A percentile compares a stretch with the other conserved stretches of the same genome.
Conservation (phyloP, 305 asterid genomes). For the Galium porrigens region DNA sequence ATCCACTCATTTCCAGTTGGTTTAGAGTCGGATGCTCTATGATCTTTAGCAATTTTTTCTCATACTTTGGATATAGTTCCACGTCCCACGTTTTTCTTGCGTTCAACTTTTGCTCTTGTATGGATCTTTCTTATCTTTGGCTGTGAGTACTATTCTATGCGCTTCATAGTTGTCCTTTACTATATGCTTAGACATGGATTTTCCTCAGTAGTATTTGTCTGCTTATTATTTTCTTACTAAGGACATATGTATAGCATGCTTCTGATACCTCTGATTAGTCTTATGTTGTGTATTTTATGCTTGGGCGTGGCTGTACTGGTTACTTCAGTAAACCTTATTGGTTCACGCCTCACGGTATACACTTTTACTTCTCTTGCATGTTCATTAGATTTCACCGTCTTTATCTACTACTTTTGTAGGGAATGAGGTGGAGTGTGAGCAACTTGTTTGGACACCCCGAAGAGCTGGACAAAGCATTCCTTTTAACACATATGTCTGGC, state of each 20-base stretch:
- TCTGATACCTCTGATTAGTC: neutral
- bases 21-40: neutral
- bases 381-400: neutral
- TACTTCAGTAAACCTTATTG: neutral
- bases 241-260: neutral
- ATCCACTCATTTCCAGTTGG: neutral
- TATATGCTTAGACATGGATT: too few relatives aligned
- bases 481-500: conserved; percentile 82
- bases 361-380: neutral
- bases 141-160: neutral
- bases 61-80: neutral
- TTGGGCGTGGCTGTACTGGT: neutral
- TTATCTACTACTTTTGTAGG: conserved; percentile 34
- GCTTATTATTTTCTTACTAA: too few relatives aligned
- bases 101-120: neutral
- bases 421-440: conserved; percentile 98
- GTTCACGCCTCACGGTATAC: neutral
- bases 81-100: neutral
- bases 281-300: neutral
- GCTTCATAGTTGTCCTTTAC: neutral
- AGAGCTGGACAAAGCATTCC: conserved; percentile 69
- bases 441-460: conserved; percentile 87
- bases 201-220: too few relatives aligned
- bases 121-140: neutral
- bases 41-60: neutral